These are phyloP conservation scores for Alnus glutinosa DNA, from an alignment of 306 rosid genomes.

Conservation along the genomic window DNA sequence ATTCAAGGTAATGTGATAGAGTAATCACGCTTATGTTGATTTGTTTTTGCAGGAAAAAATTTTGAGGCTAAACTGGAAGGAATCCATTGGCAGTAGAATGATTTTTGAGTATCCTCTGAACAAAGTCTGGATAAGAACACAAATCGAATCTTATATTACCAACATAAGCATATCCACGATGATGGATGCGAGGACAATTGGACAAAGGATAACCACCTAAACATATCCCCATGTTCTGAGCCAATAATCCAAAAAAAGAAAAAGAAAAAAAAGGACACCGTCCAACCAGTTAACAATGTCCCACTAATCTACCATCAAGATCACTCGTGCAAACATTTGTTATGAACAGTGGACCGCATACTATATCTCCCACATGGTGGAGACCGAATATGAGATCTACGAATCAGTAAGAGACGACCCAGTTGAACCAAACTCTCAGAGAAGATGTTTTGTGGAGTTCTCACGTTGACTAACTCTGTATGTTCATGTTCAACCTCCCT, in stretches of 20 bases:
- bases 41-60: too few relatives aligned
- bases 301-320: neutral
- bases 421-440: neutral
- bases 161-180: neutral
- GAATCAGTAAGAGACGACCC: neutral
- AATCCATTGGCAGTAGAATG: too few relatives aligned
- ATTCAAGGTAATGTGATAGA: too few relatives aligned
- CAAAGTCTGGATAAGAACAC: too few relatives aligned
- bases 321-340: neutral
- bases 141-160: neutral
- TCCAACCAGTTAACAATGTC: neutral
- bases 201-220: slow-evolving; percentile 10
- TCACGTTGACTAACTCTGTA: slow-evolving; percentile 8
- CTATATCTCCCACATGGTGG: neutral
- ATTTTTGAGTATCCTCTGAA: too few relatives aligned
- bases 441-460: slow-evolving; percentile 34
- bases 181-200: neutral
- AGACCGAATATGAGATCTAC: too few relatives aligned
- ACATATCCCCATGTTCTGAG: neutral
- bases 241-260: neutral
- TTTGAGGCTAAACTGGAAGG: too few relatives aligned
- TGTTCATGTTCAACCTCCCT: slow-evolving; percentile 19
- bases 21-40: too few relatives aligned
- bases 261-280: neutral
- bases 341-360: neutral